A percentile compares a stretch with the other conserved stretches of the same genome.
phyloP scores from a whole-genome alignment of 2,329 filamentous ascomycete genomes.

The Stagonosporopsis tanaceti region DNA sequence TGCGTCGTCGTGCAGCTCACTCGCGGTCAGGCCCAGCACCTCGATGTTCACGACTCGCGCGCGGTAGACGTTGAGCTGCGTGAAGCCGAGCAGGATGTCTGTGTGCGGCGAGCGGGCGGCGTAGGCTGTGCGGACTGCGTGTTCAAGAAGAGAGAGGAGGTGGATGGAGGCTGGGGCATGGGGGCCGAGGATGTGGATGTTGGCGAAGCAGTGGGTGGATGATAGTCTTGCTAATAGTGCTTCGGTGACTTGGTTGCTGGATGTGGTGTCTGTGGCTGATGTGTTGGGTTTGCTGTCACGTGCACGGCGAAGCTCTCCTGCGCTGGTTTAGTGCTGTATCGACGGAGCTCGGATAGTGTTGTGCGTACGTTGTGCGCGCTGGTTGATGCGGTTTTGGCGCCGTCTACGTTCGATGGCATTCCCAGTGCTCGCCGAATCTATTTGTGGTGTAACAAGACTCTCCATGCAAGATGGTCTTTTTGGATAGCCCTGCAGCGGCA shows the following conservation, averaged over 20 bases:
- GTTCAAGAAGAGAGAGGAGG: neutral
- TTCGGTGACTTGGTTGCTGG: neutral
- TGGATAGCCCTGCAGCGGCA: neutral
- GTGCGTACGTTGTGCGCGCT: slow-evolving; percentile 9
- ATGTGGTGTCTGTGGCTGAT: neutral
- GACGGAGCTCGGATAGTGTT: neutral
- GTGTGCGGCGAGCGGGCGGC: neutral
- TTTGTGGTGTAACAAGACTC: neutral
- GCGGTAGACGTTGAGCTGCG: slow-evolving; percentile 13
- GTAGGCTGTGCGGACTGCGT: neutral
- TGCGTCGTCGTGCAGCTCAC: slow-evolving; percentile 13
- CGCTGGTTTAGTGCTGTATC: neutral
- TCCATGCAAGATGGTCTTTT: neutral
- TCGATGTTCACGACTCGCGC: slow-evolving; percentile 9
- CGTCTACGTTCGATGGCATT: slow-evolving; percentile 3
- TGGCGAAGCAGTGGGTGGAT: slow-evolving; percentile 2
- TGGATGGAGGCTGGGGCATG: neutral
- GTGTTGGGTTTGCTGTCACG: neutral
- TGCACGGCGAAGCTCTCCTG: neutral
- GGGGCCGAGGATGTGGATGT: slow-evolving; percentile 3
- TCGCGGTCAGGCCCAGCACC: slow-evolving; percentile 10
- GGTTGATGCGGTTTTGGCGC: slow-evolving; percentile 12
- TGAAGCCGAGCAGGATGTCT: slow-evolving; percentile 6
- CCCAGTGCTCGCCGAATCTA: slow-evolving; percentile 7
- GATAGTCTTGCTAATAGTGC: neutral